These are phyloP conservation scores for Yamadazyma takamatsuzukensis DNA, from an alignment of 805 yeast species.

Conservation along the genomic window DNA sequence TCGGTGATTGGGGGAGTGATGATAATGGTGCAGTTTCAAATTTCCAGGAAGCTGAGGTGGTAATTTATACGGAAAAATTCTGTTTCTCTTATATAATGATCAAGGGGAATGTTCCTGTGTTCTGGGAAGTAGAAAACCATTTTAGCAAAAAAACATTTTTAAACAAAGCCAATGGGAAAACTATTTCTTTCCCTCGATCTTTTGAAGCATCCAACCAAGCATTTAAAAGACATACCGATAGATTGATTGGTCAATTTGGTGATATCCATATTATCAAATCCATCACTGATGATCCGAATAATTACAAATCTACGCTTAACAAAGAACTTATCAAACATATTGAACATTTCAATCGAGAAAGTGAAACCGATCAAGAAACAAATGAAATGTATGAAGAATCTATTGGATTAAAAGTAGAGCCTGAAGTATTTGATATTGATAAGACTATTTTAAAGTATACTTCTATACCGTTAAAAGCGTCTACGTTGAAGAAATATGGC, in stretches of 20 bases:
- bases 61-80: slow-evolving; percentile 38
- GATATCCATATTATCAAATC: slow-evolving; percentile 50
- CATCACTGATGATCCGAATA: slow-evolving; percentile 36
- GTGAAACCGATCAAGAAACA: slow-evolving; percentile 12
- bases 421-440: slow-evolving; percentile 14
- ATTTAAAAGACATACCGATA: slow-evolving; percentile 47
- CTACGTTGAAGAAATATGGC: slow-evolving; percentile 33
- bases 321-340: slow-evolving; percentile 33
- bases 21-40: slow-evolving; percentile 53
- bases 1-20: slow-evolving; percentile 58
- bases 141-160: slow-evolving; percentile 32
- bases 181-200: slow-evolving; percentile 45
- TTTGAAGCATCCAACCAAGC: slow-evolving; percentile 54
- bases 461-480: slow-evolving; percentile 27
- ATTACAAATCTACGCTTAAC: slow-evolving; percentile 46
- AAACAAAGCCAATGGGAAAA: slow-evolving; percentile 34
- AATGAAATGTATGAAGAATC: slow-evolving; percentile 24
- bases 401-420: too few species aligned
- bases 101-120: slow-evolving; percentile 53
- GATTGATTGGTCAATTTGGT: slow-evolving; percentile 44
- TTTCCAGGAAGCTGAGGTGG: slow-evolving; percentile 50
- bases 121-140: slow-evolving; percentile 50
- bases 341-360: slow-evolving; percentile 27
- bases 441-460: slow-evolving; percentile 19
- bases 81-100: slow-evolving; percentile 44